A percentile compares a stretch with the other conserved stretches of the same genome.
phyloP scores from a whole-genome alignment of 73 alveolate genomes.

The Stentor roeselii region DNA sequence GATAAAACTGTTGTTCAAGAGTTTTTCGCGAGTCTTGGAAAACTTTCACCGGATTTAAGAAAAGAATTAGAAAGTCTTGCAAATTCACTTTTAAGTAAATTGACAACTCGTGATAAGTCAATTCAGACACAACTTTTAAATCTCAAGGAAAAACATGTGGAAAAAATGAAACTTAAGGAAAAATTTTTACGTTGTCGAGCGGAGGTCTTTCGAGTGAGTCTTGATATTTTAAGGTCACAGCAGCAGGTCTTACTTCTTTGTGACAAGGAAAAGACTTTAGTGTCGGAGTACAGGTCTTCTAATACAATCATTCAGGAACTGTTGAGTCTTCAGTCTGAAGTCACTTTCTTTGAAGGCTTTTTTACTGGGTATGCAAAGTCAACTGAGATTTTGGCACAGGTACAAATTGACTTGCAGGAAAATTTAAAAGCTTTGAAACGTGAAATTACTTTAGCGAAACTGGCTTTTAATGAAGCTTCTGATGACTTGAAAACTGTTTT shows the following conservation, averaged over 20 bases:
- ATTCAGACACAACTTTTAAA: background rate
- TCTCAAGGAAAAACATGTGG: background rate
- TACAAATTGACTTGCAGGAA: conserved; percentile 6
- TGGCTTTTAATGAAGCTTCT: background rate
- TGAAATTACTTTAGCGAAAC: background rate
- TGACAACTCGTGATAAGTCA: background rate
- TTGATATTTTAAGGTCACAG: background rate
- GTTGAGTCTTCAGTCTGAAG: no score
- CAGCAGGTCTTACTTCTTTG: background rate
- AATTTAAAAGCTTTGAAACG: background rate
- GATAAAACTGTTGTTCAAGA: conserved; percentile 6
- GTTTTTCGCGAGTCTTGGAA: background rate
- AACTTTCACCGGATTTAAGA: background rate
- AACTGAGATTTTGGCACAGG: no score
- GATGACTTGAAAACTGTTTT: background rate
- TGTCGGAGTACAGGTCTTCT: background rate
- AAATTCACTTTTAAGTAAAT: background rate
- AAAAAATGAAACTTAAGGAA: no score
- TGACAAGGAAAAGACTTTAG: background rate
- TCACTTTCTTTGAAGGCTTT: no score
- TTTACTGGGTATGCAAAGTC: no score
- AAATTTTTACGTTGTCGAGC: no score
- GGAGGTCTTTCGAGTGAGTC: background rate
- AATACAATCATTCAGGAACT: no score
- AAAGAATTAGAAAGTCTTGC: background rate